phyloP scores from a whole-genome alignment of 331 rosid species.

The Quercus phellos region DNA sequence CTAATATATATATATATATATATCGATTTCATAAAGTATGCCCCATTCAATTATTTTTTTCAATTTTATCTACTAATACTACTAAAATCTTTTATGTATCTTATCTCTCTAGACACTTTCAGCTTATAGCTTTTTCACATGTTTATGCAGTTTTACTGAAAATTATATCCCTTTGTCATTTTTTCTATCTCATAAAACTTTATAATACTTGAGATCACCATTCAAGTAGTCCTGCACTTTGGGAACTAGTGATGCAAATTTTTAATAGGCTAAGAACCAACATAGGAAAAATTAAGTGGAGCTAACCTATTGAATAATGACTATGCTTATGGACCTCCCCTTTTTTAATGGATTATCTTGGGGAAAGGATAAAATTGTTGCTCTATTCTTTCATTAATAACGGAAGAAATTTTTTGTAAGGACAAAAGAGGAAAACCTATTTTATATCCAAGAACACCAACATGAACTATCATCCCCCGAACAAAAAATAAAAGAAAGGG shows the following conservation, averaged over 20 bases:
- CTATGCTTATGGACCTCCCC: no score
- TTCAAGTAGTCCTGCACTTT: no score
- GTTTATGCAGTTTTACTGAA: background rate
- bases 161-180: background rate
- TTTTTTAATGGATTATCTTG: background rate
- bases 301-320: no score
- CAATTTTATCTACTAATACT: background rate
- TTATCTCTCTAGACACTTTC: background rate
- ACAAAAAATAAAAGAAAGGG: background rate
- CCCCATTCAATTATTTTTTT: no score
- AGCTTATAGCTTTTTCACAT: background rate
- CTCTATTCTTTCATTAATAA: no score
- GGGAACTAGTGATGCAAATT: no score
- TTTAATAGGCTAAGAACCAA: background rate
- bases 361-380: background rate
- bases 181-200: background rate
- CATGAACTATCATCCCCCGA: background rate
- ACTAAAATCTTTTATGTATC: background rate
- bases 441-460: background rate
- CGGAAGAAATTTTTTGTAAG: background rate
- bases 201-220: background rate
- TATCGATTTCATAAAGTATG: background rate
- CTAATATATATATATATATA: background rate
- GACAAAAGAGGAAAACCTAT: background rate
- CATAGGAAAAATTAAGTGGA: no score